A percentile compares a stretch with the other conserved stretches of the same genome.
phyloP scores from a whole-genome alignment of 2,329 filamentous ascomycete genomes.

The Arthrobotrys megalospora region DNA sequence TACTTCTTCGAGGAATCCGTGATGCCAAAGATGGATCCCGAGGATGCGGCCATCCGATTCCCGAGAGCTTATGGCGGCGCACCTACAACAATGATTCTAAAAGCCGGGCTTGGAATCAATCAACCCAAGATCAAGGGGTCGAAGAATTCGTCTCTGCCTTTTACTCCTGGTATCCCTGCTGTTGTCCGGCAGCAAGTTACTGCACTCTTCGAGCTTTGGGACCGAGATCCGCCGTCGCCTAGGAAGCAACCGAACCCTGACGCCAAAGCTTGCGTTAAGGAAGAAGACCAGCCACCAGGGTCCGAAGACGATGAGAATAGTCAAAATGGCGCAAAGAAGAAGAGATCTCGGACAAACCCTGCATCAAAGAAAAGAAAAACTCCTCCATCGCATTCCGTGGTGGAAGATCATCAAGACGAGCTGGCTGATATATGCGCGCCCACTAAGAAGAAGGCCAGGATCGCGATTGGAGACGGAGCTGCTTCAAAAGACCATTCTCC shows the following conservation, averaged over 20 bases:
- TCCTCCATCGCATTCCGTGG: conserved; percentile 22
- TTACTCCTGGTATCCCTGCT: conserved; percentile 40
- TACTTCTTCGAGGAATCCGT: conserved; percentile 59
- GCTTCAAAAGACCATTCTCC: conserved; percentile 26
- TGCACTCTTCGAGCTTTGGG: conserved; percentile 47
- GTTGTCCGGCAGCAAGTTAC: conserved; percentile 50
- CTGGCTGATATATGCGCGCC: conserved; percentile 54
- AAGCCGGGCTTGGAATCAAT: conserved; percentile 53
- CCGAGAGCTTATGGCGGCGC: conserved; percentile 52
- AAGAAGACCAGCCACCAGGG: conserved; percentile 37
- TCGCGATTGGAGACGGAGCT: neutral
- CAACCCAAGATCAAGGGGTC: conserved; percentile 53
- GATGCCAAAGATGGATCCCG: conserved; percentile 52
- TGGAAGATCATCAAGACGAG: conserved; percentile 49
- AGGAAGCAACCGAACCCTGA: conserved; percentile 34
- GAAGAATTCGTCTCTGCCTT: conserved; percentile 47
- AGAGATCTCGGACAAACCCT: conserved; percentile 13
- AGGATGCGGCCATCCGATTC: conserved; percentile 41
- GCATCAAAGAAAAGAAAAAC: conserved; percentile 43
- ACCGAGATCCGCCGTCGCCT: conserved; percentile 54
- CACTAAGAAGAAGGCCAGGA: conserved; percentile 55
- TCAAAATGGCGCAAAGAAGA: conserved; percentile 32
- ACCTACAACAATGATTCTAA: conserved; percentile 56
- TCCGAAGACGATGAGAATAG: conserved; percentile 54
- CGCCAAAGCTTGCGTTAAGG: conserved; percentile 32